Evolutionary conservation across 352 stramenopile species (phyloP).

Genomic region (Phytophthora sansomeana): DNA sequence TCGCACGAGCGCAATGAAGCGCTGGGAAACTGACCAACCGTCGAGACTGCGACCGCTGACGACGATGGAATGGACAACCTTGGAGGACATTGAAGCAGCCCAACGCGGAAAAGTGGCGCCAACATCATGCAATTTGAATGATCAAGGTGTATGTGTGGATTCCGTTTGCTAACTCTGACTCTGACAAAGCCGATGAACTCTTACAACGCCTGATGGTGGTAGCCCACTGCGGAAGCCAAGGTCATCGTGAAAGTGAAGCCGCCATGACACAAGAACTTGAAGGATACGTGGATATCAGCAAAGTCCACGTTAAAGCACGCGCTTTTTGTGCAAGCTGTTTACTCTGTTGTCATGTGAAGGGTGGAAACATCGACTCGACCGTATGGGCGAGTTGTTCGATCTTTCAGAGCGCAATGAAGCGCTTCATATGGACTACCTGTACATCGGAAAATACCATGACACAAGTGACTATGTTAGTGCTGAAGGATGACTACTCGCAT

Average conservation of each 20-base stretch:
- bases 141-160: slow-evolving; percentile 2
- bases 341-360: too few species aligned
- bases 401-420: too few species aligned
- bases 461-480: slow-evolving; percentile 4
- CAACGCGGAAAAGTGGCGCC: too few species aligned
- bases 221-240: slow-evolving; percentile 6
- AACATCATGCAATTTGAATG: too few species aligned
- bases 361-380: too few species aligned
- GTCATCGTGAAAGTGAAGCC: slow-evolving; percentile 1
- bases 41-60: too few species aligned
- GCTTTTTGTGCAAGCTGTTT: too few species aligned
- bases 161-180: neutral
- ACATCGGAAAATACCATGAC: slow-evolving; percentile 3
- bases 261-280: slow-evolving; percentile 8
- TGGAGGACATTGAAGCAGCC: too few species aligned
- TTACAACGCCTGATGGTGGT: slow-evolving; percentile 1
- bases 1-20: slow-evolving; percentile 3
- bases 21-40: neutral
- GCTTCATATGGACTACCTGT: slow-evolving; percentile 12
- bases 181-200: neutral
- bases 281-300: too few species aligned
- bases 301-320: too few species aligned
- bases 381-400: too few species aligned
- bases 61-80: too few species aligned
- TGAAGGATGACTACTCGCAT: slow-evolving; percentile 13